Conservation (phyloP, 257 asterid genomes). For the Solanum ahanhuiri region DNA sequence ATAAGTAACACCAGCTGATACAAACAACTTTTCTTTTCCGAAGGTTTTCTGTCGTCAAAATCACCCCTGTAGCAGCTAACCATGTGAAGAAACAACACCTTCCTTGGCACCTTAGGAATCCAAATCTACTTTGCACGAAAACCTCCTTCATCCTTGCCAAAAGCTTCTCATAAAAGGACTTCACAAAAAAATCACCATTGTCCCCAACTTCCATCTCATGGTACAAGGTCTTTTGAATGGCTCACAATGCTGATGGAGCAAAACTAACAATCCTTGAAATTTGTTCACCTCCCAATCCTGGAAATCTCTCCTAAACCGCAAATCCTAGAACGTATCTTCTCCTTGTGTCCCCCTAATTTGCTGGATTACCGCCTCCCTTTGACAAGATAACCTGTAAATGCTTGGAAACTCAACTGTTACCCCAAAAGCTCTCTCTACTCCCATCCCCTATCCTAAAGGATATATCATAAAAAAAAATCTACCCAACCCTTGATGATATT, state of each 20-base stretch:
- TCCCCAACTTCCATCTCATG: not conserved
- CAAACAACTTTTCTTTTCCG: too few relatives aligned
- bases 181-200: not conserved
- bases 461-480: not conserved
- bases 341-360: not conserved
- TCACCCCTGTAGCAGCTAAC: not conserved
- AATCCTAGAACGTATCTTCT: not conserved
- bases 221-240: not conserved
- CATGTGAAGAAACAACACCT: not conserved
- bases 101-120: not conserved
- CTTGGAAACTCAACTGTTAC: not conserved
- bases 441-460: not conserved
- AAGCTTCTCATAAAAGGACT: not conserved
- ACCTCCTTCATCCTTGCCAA: not conserved
- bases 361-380: not conserved
- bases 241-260: not conserved
- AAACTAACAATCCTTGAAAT: not conserved
- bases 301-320: not conserved
- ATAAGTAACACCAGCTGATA: too few relatives aligned
- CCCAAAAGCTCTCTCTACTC: not conserved
- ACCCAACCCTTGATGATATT: not conserved
- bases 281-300: not conserved
- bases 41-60: too few relatives aligned
- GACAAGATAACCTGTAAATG: not conserved
- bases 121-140: not conserved